phyloP scores from a whole-genome alignment of 495 filamentous ascomycete genomes.

The Copromyces sp. region DNA sequence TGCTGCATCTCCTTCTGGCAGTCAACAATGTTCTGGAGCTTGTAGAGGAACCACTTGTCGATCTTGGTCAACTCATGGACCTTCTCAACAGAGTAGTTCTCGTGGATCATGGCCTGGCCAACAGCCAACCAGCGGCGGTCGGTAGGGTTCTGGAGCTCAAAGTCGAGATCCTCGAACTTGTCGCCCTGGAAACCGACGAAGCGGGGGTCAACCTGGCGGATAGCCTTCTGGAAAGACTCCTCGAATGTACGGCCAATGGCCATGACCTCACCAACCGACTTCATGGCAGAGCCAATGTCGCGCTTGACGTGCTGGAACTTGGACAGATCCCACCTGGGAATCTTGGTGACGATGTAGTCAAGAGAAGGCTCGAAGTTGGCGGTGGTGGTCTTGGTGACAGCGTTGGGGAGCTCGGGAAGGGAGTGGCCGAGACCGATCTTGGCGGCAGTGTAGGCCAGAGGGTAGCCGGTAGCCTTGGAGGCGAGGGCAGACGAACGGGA shows the following conservation, averaged over 20 bases:
- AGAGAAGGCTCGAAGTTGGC: conserved; percentile 97
- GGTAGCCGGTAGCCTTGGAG: conserved; percentile 96
- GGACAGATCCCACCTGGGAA: conserved; percentile 90
- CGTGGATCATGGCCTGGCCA: conserved; percentile 95
- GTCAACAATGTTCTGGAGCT: conserved; percentile 92
- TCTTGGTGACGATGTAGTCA: conserved; percentile 97
- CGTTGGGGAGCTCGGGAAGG: conserved; percentile 89
- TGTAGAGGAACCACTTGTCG: conserved; percentile 93
- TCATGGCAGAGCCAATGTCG: conserved; percentile 95
- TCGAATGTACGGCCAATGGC: conserved; percentile 97
- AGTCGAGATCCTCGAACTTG: conserved; percentile 86
- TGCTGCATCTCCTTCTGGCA: conserved; percentile 79
- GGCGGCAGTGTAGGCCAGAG: conserved; percentile 90
- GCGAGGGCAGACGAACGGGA: conserved; percentile 93
- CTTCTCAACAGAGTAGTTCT: conserved; percentile 82
- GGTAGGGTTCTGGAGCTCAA: conserved; percentile 79
- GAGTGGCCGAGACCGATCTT: conserved; percentile 95
- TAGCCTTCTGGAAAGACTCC: conserved; percentile 98
- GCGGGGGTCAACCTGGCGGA: conserved; percentile 86
- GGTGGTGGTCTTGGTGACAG: conserved; percentile 95
- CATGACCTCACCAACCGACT: conserved; percentile 98
- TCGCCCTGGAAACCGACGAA: conserved; percentile 92
- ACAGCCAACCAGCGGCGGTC: conserved; percentile 95
- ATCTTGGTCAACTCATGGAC: conserved; percentile 94
- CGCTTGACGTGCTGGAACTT: conserved; percentile 99